Percentiles rank a stretch among this genome's conserved stretches.
These are phyloP conservation scores for Paramarasmius palmivorus DNA, from an alignment of 1,284 basidiomycete genomes.

Conservation along the genomic window DNA sequence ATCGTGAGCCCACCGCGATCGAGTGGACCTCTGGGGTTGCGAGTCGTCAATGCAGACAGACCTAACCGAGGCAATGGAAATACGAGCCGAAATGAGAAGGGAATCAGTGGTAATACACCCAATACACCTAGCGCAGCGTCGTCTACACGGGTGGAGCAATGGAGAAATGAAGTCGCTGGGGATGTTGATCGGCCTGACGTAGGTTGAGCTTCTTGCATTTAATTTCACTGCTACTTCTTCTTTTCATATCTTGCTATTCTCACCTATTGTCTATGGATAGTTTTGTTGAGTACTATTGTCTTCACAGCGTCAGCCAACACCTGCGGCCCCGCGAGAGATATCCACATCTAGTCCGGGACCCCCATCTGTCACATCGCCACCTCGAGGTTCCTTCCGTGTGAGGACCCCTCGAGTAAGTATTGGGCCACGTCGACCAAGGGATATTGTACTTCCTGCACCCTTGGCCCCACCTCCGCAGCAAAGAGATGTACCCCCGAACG, in stretches of 20 bases:
- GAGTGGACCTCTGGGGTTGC: not conserved
- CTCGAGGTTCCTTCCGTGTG: constrained; percentile 6
- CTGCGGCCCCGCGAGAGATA: not conserved
- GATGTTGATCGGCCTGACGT: constrained; percentile 7
- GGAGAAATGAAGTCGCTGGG: not conserved
- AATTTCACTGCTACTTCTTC: not conserved
- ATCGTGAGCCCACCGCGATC: not conserved
- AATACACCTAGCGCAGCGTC: not conserved
- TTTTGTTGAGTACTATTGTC: not conserved
- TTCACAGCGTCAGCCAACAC: not conserved
- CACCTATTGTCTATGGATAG: not conserved
- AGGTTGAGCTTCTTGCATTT: constrained; percentile 1
- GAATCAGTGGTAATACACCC: not conserved
- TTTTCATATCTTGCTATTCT: not conserved
- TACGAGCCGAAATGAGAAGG: not conserved
- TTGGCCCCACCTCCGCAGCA: not conserved
- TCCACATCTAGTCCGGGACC: not conserved
- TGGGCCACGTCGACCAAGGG: constrained; percentile 10
- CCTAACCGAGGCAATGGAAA: no score
- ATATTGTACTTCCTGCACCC: constrained; percentile 8
- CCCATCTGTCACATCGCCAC: not conserved
- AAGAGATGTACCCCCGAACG: not conserved
- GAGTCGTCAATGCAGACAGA: not conserved
- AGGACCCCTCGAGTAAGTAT: constrained; percentile 16
- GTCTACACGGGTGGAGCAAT: not conserved